A percentile compares a stretch with the other conserved stretches of the same genome.
Evolutionary conservation across 495 filamentous ascomycete genomes (phyloP).

Genomic region (Cercophora samala): DNA sequence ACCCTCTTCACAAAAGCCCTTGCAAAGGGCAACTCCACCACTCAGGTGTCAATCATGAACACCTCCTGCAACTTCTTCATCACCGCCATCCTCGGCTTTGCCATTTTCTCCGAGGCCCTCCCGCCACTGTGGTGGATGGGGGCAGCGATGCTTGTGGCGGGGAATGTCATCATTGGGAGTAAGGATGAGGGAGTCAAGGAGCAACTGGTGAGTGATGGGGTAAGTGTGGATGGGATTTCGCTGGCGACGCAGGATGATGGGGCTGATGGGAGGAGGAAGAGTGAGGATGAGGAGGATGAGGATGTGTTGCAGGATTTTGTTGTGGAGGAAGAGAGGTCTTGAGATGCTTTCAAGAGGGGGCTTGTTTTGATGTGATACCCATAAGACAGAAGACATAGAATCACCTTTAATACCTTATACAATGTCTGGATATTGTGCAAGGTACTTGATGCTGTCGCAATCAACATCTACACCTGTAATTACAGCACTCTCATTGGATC

Average conservation of each 20-base stretch:
- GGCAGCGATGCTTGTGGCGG: slow-evolving; percentile 76
- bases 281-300: slow-evolving; percentile 13
- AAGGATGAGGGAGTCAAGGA: slow-evolving; percentile 56
- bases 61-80: slow-evolving; percentile 89
- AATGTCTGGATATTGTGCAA: not conserved
- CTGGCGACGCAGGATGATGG: not conserved
- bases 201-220: not conserved
- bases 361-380: slow-evolving; percentile 1
- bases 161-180: slow-evolving; percentile 86
- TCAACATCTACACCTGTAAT: not conserved
- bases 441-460: not conserved
- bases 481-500: not conserved
- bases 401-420: too few relatives aligned
- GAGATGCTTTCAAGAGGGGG: not conserved
- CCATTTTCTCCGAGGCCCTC: slow-evolving; percentile 40
- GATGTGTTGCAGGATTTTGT: slow-evolving; percentile 18
- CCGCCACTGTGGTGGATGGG: slow-evolving; percentile 82
- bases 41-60: slow-evolving; percentile 89
- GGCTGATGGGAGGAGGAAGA: not conserved
- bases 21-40: slow-evolving; percentile 75
- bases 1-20: slow-evolving; percentile 80
- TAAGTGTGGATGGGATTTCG: not conserved
- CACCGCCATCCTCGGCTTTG: slow-evolving; percentile 74
- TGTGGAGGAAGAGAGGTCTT: not conserved
- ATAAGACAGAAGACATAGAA: too few relatives aligned